Base-by-base conservation (phyloP, 2,329 filamentous ascomycete species). In the Ophiosphaerella narmari region DNA sequence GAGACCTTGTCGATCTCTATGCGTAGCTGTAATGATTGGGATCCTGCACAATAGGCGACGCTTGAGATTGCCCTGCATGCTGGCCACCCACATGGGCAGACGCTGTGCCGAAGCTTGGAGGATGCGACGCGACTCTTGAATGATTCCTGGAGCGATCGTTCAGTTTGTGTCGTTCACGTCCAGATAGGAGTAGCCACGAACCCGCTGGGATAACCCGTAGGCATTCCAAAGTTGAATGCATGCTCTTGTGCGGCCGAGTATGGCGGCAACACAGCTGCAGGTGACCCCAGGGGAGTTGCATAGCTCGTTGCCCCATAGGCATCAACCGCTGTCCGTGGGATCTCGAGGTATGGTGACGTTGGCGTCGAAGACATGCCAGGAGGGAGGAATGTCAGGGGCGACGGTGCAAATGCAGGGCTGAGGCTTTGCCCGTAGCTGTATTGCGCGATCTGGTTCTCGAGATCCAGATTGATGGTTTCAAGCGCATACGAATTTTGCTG, bases 391-490 rank as follows among this genome's bases (percentile, higher is more conserved):
- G 68, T 72, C 21, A 78, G 67, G 18, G 75, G 73, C 8, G 77
- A 76, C 7, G 78, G 77, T 6, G 77, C 75, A 61, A 80, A 80
- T 0, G 78, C 78, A n/a, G 78, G 78, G 54, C 76, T 79, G 7
- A 78, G 67, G 52, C 77, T 79, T 43, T 72, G 70, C 4, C 70
- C 70, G 43, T 74, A 74, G 50, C 66, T 71, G 52, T 74, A 74
- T 43, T 74, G 67, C 31, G 68, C 74, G 35, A 78, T 72, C 23
- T 74, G 71, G 44, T 72, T 70, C 36, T 72, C 71, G 11, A 74
- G 54, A 34, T 75, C 72, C 43, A 75, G 54, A 39, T 75, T 75
- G 46, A 77, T 53, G 2, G 65, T 70, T 47, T 75, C 72, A 46
- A 74, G 57, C 3, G 66, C 68, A 44, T 71, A 75, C 1, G 72